phyloP scores from a whole-genome alignment of 169 alveolate genomes.

The Plasmodium falciparum region DNA sequence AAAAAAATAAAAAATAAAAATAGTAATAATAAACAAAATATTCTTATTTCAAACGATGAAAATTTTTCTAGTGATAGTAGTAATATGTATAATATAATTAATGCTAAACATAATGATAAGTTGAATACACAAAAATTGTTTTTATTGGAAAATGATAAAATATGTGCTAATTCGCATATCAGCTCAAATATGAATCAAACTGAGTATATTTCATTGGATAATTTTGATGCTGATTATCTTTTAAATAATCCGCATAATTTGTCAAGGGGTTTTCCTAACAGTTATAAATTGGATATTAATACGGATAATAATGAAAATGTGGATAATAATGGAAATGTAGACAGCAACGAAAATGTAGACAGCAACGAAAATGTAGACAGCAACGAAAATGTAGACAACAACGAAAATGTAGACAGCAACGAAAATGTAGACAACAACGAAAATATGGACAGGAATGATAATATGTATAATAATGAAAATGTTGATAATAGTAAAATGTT shows the following conservation, averaged over 20 bases:
- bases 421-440: background rate
- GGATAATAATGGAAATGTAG: background rate
- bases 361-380: background rate
- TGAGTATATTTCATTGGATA: slow-evolving; percentile 1
- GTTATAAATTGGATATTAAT: background rate
- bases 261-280: background rate
- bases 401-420: background rate
- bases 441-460: background rate
- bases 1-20: slow-evolving; percentile 25
- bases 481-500: background rate
- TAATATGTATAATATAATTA: background rate
- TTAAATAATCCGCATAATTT: background rate
- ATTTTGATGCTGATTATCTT: background rate
- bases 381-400: background rate
- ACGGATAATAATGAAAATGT: background rate
- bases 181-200: background rate
- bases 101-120: slow-evolving; percentile 4
- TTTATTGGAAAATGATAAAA: slow-evolving; percentile 9
- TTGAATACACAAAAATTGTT: background rate
- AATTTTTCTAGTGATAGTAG: slow-evolving; percentile 7
- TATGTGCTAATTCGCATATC: background rate
- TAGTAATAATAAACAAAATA: slow-evolving; percentile 4
- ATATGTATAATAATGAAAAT: background rate
- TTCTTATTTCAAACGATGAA: slow-evolving; percentile 10
- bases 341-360: background rate